Evolutionary conservation across 2,329 filamentous ascomycete species (phyloP).

Genomic region (Trichoderma gracile): DNA sequence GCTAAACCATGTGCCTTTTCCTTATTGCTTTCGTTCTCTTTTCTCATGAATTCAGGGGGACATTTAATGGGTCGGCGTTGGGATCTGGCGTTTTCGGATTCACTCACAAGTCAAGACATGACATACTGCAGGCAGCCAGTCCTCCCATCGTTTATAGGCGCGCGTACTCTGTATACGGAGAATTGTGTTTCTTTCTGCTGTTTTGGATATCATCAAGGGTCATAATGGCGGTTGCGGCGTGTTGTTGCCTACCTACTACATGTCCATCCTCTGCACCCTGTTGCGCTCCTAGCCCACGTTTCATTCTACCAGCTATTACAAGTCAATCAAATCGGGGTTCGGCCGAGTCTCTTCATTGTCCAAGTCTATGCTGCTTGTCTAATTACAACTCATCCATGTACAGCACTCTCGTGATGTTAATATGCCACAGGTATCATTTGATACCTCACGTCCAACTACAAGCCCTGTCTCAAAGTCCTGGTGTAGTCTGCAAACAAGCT

Average conservation of each 20-base stretch:
- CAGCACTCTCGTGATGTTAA: neutral
- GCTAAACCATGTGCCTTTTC: neutral
- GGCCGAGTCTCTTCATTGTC: neutral
- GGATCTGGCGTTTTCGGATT: slow-evolving; percentile 7
- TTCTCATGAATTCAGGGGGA: neutral
- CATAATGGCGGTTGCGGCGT: neutral
- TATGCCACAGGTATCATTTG: neutral
- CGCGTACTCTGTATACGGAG: neutral
- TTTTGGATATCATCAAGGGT: neutral
- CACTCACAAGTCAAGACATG: slow-evolving; percentile 2
- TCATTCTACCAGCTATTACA: neutral
- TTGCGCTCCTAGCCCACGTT: neutral
- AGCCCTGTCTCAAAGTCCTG: slow-evolving; percentile 31
- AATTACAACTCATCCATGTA: neutral
- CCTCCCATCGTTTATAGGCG: slow-evolving; percentile 20
- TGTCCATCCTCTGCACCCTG: neutral
- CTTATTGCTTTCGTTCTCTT: neutral
- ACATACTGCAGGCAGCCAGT: slow-evolving; percentile 7
- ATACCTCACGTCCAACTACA: neutral
- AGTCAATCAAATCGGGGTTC: neutral
- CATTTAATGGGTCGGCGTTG: slow-evolving; percentile 25
- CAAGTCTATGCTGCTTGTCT: neutral
- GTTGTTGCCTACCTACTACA: neutral
- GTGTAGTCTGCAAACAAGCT: slow-evolving; percentile 76
- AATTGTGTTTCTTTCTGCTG: neutral